Conservation (phyloP, 2,329 filamentous ascomycete genomes). For the Fusarium sp. region DNA sequence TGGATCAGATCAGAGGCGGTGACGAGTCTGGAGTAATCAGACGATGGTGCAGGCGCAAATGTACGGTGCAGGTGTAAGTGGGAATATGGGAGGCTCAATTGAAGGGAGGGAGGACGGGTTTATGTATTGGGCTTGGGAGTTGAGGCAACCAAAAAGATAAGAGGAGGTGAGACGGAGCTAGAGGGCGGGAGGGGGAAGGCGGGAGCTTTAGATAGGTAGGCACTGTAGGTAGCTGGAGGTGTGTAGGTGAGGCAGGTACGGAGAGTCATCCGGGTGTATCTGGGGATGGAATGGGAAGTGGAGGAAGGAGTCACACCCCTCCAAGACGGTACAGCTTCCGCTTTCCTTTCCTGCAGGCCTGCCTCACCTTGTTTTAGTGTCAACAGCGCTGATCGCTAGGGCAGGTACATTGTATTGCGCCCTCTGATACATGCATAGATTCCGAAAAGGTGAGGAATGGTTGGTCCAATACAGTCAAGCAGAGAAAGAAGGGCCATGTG, state of each 20-base stretch:
- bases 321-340: slow-evolving; percentile 19
- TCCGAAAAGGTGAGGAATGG: background rate
- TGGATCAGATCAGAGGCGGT: slow-evolving; percentile 23
- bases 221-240: background rate
- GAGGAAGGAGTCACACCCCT: slow-evolving; percentile 18
- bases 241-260: slow-evolving; percentile 24
- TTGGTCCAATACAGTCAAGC: slow-evolving; percentile 1
- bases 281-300: slow-evolving; percentile 30
- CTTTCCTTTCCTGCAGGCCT: background rate
- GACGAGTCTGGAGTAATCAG: slow-evolving; percentile 30
- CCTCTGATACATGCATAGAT: background rate
- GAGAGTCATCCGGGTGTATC: slow-evolving; percentile 29
- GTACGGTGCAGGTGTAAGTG: slow-evolving; percentile 21
- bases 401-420: slow-evolving; percentile 16
- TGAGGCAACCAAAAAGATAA: slow-evolving; percentile 17
- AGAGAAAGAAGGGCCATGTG: slow-evolving; percentile 23
- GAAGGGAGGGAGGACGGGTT: slow-evolving; percentile 24
- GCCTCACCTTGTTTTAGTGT: slow-evolving; percentile 32
- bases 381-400: slow-evolving; percentile 26
- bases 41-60: slow-evolving; percentile 12
- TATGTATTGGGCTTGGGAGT: slow-evolving; percentile 23
- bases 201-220: slow-evolving; percentile 25
- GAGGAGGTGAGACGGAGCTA: slow-evolving; percentile 16
- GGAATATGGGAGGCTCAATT: slow-evolving; percentile 21
- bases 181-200: slow-evolving; percentile 27